Conservation (phyloP, 768 basidiomycete species). For the Agrocybe praecox region DNA sequence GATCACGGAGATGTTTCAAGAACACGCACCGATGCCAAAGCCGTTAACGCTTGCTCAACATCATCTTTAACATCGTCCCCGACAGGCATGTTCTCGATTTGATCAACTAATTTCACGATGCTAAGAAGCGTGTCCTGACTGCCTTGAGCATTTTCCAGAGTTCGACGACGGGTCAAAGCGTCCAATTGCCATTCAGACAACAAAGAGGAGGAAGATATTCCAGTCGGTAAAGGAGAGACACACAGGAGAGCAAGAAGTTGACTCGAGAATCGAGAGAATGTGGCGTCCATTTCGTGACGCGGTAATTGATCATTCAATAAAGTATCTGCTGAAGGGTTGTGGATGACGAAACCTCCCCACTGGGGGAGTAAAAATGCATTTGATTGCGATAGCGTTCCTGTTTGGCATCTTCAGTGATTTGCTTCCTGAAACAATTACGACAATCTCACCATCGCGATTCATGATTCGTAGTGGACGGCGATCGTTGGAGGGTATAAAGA, state of each 20-base stretch:
- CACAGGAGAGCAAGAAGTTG: slow-evolving; percentile 86
- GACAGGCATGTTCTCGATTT: slow-evolving; percentile 93
- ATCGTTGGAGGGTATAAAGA: slow-evolving; percentile 79
- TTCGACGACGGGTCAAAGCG: slow-evolving; percentile 69
- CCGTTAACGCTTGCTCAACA: slow-evolving; percentile 67
- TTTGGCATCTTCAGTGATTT: slow-evolving; percentile 9
- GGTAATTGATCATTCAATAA: slow-evolving; percentile 38
- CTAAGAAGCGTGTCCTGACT: slow-evolving; percentile 78
- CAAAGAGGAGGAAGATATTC: slow-evolving; percentile 27
- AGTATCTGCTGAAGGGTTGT: slow-evolving; percentile 53
- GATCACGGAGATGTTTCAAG: not conserved
- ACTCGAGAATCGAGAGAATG: slow-evolving; percentile 65
- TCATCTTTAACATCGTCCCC: slow-evolving; percentile 74
- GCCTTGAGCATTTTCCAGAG: slow-evolving; percentile 66
- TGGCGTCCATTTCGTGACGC: slow-evolving; percentile 42
- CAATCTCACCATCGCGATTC: slow-evolving; percentile 47
- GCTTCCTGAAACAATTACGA: slow-evolving; percentile 3
- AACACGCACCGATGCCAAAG: slow-evolving; percentile 68
- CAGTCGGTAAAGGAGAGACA: slow-evolving; percentile 60
- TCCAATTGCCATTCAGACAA: slow-evolving; percentile 83
- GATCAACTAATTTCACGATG: slow-evolving; percentile 81
- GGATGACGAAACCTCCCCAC: slow-evolving; percentile 87
- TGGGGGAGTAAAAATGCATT: slow-evolving; percentile 89
- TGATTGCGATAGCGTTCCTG: slow-evolving; percentile 52
- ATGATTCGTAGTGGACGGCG: slow-evolving; percentile 74